phyloP scores from a whole-genome alignment of 257 asterid species.

The Penstemon newberryi region DNA sequence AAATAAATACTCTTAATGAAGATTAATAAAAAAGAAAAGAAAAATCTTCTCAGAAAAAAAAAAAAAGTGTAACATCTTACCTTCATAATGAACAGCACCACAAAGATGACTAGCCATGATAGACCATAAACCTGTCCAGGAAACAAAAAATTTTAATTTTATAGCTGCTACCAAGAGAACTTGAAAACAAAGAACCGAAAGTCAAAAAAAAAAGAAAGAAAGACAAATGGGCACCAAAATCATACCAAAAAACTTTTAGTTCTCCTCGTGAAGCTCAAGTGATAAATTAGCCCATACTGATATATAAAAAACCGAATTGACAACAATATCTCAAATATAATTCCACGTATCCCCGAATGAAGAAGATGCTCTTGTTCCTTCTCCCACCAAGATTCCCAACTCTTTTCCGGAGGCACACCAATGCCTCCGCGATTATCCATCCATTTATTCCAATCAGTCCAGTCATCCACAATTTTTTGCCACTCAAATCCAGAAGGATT shows the following conservation, averaged over 20 bases:
- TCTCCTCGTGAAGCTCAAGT: constrained; percentile 57
- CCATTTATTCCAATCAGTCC: constrained; percentile 96
- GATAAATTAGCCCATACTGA: constrained; percentile 89
- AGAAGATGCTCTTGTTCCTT: constrained; percentile 76
- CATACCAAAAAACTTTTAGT: constrained; percentile 61
- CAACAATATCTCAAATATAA: constrained; percentile 69
- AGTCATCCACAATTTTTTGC: constrained; percentile 92
- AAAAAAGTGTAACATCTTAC: constrained; percentile 34
- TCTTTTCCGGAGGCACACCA: constrained; percentile 83
- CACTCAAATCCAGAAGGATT: constrained; percentile 97
- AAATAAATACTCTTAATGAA: too few species aligned
- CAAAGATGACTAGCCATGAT: constrained; percentile 82
- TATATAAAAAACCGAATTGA: constrained; percentile 80
- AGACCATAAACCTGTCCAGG: constrained; percentile 68
- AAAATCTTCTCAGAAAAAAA: background rate
- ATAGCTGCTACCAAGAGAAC: constrained; percentile 1
- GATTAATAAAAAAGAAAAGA: too few species aligned
- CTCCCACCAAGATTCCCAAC: constrained; percentile 99
- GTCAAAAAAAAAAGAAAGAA: background rate
- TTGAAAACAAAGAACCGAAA: constrained; percentile 1
- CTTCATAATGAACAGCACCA: constrained; percentile 63
- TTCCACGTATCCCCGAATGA: constrained; percentile 73
- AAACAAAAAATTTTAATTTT: constrained; percentile 21
- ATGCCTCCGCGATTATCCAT: constrained; percentile 86
- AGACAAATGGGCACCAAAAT: constrained; percentile 5